phyloP scores from a whole-genome alignment of 2,329 filamentous ascomycete genomes.

The Fusarium veterinarium region DNA sequence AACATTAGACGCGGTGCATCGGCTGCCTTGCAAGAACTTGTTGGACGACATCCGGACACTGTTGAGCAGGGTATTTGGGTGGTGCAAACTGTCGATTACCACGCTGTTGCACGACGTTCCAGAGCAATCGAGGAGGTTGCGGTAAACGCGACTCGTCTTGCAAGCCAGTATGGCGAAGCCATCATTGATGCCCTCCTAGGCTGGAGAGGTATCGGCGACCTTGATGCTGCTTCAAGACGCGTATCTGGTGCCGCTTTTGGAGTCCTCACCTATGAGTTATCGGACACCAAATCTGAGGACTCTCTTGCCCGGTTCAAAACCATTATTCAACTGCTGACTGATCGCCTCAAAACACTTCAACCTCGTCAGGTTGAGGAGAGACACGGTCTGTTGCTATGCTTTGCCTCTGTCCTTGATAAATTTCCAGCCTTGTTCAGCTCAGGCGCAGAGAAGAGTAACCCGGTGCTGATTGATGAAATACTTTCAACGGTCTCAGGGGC shows the following conservation, averaged over 20 bases:
- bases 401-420: slow-evolving; percentile 68
- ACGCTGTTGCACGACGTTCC: slow-evolving; percentile 87
- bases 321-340: slow-evolving; percentile 57
- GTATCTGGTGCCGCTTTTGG: slow-evolving; percentile 79
- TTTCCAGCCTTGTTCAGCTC: slow-evolving; percentile 51
- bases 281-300: slow-evolving; percentile 34
- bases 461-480: slow-evolving; percentile 46
- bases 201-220: slow-evolving; percentile 90
- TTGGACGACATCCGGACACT: slow-evolving; percentile 90
- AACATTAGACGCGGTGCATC: slow-evolving; percentile 95
- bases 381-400: slow-evolving; percentile 72
- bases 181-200: slow-evolving; percentile 77
- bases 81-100: slow-evolving; percentile 92
- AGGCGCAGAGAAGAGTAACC: slow-evolving; percentile 23
- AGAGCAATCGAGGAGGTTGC: slow-evolving; percentile 85
- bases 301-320: slow-evolving; percentile 46
- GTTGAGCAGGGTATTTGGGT: slow-evolving; percentile 84
- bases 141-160: slow-evolving; percentile 73
- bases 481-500: slow-evolving; percentile 48
- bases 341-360: slow-evolving; percentile 58
- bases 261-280: slow-evolving; percentile 59
- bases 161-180: slow-evolving; percentile 75
- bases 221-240: slow-evolving; percentile 78
- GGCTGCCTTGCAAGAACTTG: slow-evolving; percentile 91
- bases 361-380: slow-evolving; percentile 74